Conservation (phyloP, 306 rosid genomes). For the Trifolium fragiferum region DNA sequence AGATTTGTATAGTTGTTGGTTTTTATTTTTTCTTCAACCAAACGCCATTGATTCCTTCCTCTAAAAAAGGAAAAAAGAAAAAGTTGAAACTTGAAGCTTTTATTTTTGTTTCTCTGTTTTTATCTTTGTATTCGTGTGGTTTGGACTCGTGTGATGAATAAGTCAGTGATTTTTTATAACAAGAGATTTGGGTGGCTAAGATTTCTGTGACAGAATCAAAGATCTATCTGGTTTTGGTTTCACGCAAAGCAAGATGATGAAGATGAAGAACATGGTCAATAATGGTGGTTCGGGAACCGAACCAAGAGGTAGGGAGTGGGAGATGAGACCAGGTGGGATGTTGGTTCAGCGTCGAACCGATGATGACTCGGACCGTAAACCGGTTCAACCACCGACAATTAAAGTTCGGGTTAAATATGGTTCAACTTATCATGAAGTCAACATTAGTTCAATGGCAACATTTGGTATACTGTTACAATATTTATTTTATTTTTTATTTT, state of each 20-base stretch:
- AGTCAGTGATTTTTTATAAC: slow-evolving; percentile 40
- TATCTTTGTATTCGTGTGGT: slow-evolving; percentile 41
- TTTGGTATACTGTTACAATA: slow-evolving; percentile 59
- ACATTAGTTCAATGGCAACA: slow-evolving; percentile 77
- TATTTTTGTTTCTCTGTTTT: slow-evolving; percentile 3
- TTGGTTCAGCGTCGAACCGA: slow-evolving; percentile 74
- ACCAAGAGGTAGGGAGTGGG: slow-evolving; percentile 68
- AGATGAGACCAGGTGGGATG: slow-evolving; percentile 94
- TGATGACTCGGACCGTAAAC: slow-evolving; percentile 61
- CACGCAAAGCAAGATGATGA: slow-evolving; percentile 62
- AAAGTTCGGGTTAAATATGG: slow-evolving; percentile 77
- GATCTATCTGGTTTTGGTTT: slow-evolving; percentile 51
- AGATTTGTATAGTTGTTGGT: slow-evolving; percentile 38
- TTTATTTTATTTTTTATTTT: neutral
- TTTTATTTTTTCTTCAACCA: slow-evolving; percentile 45
- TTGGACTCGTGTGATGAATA: slow-evolving; percentile 54
- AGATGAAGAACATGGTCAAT: slow-evolving; percentile 61
- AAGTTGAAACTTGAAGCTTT: slow-evolving; percentile 37
- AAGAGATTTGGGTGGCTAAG: slow-evolving; percentile 43
- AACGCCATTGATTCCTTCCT: slow-evolving; percentile 9
- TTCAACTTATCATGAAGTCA: slow-evolving; percentile 74
- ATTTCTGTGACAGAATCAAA: slow-evolving; percentile 44
- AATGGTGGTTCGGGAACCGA: slow-evolving; percentile 48
- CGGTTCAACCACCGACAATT: slow-evolving; percentile 67
- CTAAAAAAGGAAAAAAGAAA: neutral